Base-by-base conservation (phyloP, 176 grass and related monocot species). In the Carex kokanica region DNA sequence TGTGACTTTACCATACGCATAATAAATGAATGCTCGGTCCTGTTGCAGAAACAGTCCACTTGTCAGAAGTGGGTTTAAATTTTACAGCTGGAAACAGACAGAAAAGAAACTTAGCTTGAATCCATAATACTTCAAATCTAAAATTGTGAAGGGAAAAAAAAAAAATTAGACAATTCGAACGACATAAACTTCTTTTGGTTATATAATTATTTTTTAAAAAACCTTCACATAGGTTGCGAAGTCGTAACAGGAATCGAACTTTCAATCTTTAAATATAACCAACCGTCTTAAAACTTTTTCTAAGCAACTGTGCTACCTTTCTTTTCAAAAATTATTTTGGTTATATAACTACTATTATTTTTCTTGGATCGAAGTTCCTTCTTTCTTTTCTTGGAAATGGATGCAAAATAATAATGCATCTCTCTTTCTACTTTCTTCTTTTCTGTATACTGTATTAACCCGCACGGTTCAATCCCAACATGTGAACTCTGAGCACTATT, bases 401-500 rank as follows among this genome's bases (percentile, higher is more conserved):
- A 31, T 56, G 13, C 51, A 59, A 58, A 69, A 52, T 32, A 38
- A 38, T 10, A 78, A 74, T 36, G 23, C 74, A 23, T n/a, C 5
- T 29, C 16, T 45, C 20, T 45, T 81, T 60, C 29, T 60, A n/a
- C n/a, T 8, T 57, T 78, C 53, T 20, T 40, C 78, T 38, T 5
- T 41, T 54, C 72, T 71, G 36, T 70, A 83, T 83, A 13, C 49
- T 53, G 81, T 83, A 57, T 51, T 45, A 20, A 71, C 23, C 47
- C 43, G 51, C 40, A 71, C 29, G 40, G 67, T 71, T 57, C 65
- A 84, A 29, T 84, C 13, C 23, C 55, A 84, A 69, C 83, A 84
- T 75, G 83, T 60, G 67, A 84, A 74, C 36, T 54, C 45, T 73
- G 83, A 84, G 49, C 83, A 75, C 31, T 74, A 84, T 59, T 84